Evolutionary conservation across 2,329 filamentous ascomycete species (phyloP).

Genomic region (Cylindrodendrum hubeiense): DNA sequence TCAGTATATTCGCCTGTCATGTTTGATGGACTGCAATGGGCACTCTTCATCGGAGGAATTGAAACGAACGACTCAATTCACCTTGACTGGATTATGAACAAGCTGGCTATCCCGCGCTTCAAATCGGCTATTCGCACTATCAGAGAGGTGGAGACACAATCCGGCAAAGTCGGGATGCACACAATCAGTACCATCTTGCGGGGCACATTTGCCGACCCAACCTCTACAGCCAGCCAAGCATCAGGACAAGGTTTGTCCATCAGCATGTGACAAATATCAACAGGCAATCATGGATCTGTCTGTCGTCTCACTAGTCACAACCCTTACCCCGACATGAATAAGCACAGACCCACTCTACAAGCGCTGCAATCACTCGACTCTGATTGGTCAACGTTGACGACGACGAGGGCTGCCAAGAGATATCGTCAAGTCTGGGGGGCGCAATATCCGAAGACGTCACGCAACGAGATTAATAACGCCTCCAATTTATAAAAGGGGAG

Average conservation of each 20-base stretch:
- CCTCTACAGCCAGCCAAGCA: neutral
- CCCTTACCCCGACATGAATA: too few relatives aligned
- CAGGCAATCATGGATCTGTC: neutral
- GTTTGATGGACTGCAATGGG: conserved; percentile 9
- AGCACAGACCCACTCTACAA: too few relatives aligned
- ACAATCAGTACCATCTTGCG: neutral
- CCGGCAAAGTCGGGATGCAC: neutral
- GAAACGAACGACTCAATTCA: neutral
- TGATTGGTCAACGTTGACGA: conserved; percentile 2
- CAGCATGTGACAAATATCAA: neutral
- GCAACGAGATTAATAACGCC: neutral
- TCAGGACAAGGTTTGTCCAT: neutral
- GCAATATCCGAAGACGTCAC: neutral
- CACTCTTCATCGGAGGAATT: conserved; percentile 2
- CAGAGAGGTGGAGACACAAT: neutral
- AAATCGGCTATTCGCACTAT: neutral
- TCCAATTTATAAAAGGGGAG: neutral
- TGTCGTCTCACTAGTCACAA: neutral
- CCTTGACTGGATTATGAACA: conserved; percentile 4
- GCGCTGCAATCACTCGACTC: neutral
- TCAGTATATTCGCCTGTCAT: neutral
- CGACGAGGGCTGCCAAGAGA: neutral
- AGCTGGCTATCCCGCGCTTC: neutral
- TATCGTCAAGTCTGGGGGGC: neutral
- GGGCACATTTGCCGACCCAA: neutral